Evolutionary conservation across 148 eudicot species (phyloP), one percentile per base, ranked within the genome.

Genomic region (Vaccinium corymbosum): DNA sequence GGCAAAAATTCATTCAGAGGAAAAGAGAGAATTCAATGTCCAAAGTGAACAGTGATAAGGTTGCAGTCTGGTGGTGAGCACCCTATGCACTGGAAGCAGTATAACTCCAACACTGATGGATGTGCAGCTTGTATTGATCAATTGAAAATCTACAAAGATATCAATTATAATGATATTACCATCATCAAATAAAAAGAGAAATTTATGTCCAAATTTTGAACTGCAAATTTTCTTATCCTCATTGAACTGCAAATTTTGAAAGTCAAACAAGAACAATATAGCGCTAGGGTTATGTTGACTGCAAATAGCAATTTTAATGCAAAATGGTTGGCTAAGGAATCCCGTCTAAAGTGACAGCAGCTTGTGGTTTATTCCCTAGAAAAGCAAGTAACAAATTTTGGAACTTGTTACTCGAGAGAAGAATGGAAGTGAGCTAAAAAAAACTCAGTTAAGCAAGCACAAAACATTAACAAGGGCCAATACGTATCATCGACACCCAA

Each of bases 81-180:
- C 13, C 13, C 42, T 29, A 68, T 13, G 73, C 73, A 68, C 73
- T 13, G 73, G 38, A 27, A 68, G 38, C 38, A 68, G 73, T 27
- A 68, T 13, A 27, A 27, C 73, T 27, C 42, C 73, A 27, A 14
- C 42, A 29, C 73, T 5, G 73, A 27, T 68, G 15, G 71, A 64
- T 10, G 71, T 2, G 38, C 72, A 25, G 27, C 35, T 66, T 13
- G 16, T 66, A 66, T 25, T 25, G 17, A 68, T 68, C 73, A 68
- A 68, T 27, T 29, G 73, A 16, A 68, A 29, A 68, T 68, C 73
- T 68, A 68, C 73, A 68, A 68, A 68, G 14, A 68, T 68, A 68
- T 68, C 35, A 32, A 68, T 68, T 4, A 1, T 29, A 68, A 29
- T 68, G 16, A 11, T 13, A 68, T 68, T 29, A 68, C 12, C 17